Conservation (phyloP, 257 asterid genomes). For the Schizonepeta tenuifolia region DNA sequence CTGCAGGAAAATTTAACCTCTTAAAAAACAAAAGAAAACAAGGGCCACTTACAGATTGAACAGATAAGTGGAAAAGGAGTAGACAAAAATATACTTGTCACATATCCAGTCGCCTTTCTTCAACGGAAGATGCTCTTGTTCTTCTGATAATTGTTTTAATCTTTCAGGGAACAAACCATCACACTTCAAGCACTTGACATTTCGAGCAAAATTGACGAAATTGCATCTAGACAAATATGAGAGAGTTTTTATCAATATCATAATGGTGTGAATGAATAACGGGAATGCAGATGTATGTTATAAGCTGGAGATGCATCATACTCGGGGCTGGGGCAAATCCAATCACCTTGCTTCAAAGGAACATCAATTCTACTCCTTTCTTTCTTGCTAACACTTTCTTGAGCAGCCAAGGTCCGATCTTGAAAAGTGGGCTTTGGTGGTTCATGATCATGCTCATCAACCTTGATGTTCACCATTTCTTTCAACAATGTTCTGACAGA, state of each 20-base stretch:
- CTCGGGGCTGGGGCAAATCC: slow-evolving; percentile 93
- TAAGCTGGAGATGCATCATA: slow-evolving; percentile 41
- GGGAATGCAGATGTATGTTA: not conserved
- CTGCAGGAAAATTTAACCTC: slow-evolving; percentile 47
- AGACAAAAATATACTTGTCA: slow-evolving; percentile 48
- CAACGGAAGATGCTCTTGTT: slow-evolving; percentile 72
- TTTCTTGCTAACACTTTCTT: slow-evolving; percentile 38
- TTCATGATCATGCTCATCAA: slow-evolving; percentile 43
- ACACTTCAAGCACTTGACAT: slow-evolving; percentile 77
- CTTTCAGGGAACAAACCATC: slow-evolving; percentile 57
- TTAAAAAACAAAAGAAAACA: slow-evolving; percentile 27
- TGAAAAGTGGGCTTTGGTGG: slow-evolving; percentile 33
- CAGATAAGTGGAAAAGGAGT: not conserved
- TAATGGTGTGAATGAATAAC: not conserved
- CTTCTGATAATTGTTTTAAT: slow-evolving; percentile 53
- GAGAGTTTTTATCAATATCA: not conserved
- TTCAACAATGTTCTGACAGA: slow-evolving; percentile 73
- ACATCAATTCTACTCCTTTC: slow-evolving; percentile 42
- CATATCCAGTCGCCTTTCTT: slow-evolving; percentile 99
- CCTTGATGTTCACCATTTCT: slow-evolving; percentile 63
- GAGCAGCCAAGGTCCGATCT: slow-evolving; percentile 36
- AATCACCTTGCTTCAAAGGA: slow-evolving; percentile 71
- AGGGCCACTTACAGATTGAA: not conserved
- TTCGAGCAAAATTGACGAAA: slow-evolving; percentile 77
- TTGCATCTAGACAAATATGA: slow-evolving; percentile 61